Evolutionary conservation across 306 rosid species (phyloP), one percentile per base, ranked within the genome.

Genomic region (Dicorynia guianensis): DNA sequence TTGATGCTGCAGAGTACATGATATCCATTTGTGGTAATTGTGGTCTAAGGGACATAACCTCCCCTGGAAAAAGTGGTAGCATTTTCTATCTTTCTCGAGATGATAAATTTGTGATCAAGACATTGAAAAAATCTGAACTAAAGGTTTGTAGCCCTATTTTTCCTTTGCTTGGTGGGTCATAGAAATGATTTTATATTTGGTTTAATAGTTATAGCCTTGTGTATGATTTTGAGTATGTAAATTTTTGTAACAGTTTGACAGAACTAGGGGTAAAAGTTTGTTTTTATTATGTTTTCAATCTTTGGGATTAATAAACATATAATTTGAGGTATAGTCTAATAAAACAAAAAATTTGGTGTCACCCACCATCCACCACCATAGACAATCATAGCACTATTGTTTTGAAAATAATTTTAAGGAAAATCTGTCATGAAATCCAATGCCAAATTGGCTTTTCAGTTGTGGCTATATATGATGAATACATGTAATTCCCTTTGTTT

Each of bases 1-100:
- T 96, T 79, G 97, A 96, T 84, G 96, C 99, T 14, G 97, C 99
- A 34, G 98, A 90, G 68, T 96, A 96, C 89, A 92, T 96, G 99
- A 92, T 96, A 97, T 96, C 99, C 64, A 92, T 92, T 81, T 96
- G 99, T 76, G 96, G 93, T 18, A 93, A 92, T 69, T 80, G 79
- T 81, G 97, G 98, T 79, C 83, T 96, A 60, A 87, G 92, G 76
- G 99, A 92, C 80, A 88, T 92, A 74, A 71, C 96, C 63, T 96
- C 99, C 61, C 85, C 98, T 0, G 99, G 99, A 63, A 96, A 96
- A 86, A 96, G 99, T 89, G 99, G 99, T 84, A 96, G 99, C 86
- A 82, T 96, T 79, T 96, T 96, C 86, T 96, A 80, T 83, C 91
- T 95, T 72, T 96, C 99, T 71, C 96, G 89, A 50, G 99, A 96